These are phyloP conservation scores for Ophiostoma sp. DNA, from an alignment of 2,329 filamentous ascomycete genomes.

Conservation along the genomic window DNA sequence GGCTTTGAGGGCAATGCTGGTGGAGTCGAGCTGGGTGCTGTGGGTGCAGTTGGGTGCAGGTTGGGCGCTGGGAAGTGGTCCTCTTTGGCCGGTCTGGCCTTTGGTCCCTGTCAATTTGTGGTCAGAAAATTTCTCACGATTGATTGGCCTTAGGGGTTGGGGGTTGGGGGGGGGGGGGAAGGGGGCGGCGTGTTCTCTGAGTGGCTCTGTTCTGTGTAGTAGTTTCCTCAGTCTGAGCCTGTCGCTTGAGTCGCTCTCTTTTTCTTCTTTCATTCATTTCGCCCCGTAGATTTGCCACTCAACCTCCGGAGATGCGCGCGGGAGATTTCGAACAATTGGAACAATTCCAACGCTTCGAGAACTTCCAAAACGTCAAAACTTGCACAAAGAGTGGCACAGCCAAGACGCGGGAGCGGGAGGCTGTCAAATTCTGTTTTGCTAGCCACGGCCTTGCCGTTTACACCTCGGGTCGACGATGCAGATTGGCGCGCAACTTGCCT, in stretches of 20 bases:
- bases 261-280: neutral
- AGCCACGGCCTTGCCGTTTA: slow-evolving; percentile 1
- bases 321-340: neutral
- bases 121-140: slow-evolving; percentile 11
- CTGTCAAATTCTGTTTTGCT: neutral
- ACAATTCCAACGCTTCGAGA: neutral
- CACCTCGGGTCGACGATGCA: neutral
- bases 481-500: neutral
- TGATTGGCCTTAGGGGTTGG: neutral
- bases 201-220: neutral
- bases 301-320: neutral
- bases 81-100: slow-evolving; percentile 16
- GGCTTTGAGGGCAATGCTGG: neutral
- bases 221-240: neutral
- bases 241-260: neutral
- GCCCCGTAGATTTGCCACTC: slow-evolving; percentile 13
- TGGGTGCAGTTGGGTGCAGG: neutral
- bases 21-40: neutral
- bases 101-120: neutral
- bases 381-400: slow-evolving; percentile 1
- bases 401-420: slow-evolving; percentile 3
- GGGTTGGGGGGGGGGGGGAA: neutral
- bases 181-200: neutral
- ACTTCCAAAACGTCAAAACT: neutral
- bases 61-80: slow-evolving; percentile 2